Conservation (phyloP, 257 asterid species). For the Cynanchum wilfordii region DNA sequence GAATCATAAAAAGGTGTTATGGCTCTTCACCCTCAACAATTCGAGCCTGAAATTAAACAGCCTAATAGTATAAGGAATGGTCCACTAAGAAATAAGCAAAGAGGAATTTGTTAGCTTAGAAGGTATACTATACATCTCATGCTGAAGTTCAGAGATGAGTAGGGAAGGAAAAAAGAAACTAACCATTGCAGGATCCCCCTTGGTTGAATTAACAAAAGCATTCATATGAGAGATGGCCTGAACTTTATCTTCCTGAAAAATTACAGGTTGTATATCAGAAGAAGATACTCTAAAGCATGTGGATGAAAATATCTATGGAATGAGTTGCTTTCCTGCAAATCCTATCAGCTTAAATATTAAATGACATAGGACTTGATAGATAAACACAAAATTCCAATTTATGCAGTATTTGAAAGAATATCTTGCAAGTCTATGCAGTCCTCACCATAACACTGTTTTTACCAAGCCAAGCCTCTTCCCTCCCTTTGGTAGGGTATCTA, state of each 20-base stretch:
- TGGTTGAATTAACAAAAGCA: constrained; percentile 18
- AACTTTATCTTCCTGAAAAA: constrained; percentile 30
- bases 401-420: background rate
- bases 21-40: constrained; percentile 66
- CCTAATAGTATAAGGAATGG: constrained; percentile 13
- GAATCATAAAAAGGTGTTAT: constrained; percentile 53
- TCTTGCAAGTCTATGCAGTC: background rate
- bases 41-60: constrained; percentile 50
- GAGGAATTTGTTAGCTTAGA: background rate
- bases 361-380: background rate
- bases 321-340: background rate
- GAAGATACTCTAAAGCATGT: background rate
- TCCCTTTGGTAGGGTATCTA: constrained; percentile 49
- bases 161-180: background rate
- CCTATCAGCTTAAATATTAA: constrained; percentile 2
- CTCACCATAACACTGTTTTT: constrained; percentile 63
- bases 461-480: constrained; percentile 84
- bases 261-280: background rate
- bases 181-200: constrained; percentile 29
- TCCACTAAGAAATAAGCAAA: background rate
- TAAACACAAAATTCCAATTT: background rate
- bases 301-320: background rate
- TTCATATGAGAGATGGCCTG: constrained; percentile 28
- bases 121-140: background rate
- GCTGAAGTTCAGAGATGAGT: background rate